These are phyloP conservation scores for Mycothermus thermophilus DNA, from an alignment of 495 filamentous ascomycete species.

Conservation along the genomic window DNA sequence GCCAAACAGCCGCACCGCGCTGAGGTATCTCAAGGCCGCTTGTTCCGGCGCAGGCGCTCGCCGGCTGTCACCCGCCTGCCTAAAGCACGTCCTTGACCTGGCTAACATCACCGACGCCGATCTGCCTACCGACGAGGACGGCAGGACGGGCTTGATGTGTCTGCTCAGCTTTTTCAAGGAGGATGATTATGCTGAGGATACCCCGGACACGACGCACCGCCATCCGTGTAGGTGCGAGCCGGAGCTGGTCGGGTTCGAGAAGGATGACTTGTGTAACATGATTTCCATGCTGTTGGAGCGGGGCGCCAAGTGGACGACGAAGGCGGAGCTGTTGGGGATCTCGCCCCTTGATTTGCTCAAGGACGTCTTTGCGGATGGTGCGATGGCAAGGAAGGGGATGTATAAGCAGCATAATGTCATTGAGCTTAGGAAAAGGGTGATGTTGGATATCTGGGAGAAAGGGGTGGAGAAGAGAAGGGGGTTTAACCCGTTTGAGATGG, in stretches of 20 bases:
- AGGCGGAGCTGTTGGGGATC: background rate
- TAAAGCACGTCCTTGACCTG: background rate
- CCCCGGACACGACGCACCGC: background rate
- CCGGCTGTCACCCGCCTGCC: background rate
- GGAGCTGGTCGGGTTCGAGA: background rate
- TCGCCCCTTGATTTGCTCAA: background rate
- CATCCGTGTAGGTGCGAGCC: background rate
- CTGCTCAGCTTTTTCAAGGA: background rate
- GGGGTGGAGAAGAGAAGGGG: background rate
- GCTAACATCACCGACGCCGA: background rate
- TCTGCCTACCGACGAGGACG: background rate
- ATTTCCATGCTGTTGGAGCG: background rate
- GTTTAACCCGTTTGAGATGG: conserved; percentile 3
- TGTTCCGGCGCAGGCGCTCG: background rate
- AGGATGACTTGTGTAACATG: background rate
- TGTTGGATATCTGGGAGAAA: background rate
- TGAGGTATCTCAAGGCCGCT: background rate
- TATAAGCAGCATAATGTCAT: conserved; percentile 1
- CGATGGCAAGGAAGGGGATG: background rate
- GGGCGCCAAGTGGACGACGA: background rate
- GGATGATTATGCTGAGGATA: too few relatives aligned
- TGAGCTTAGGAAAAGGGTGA: background rate
- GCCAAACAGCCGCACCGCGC: background rate
- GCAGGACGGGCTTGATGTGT: background rate
- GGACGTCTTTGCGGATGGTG: background rate